A percentile compares a stretch with the other conserved stretches of the same genome.
These are phyloP conservation scores for Trametes punicea DNA, from an alignment of 768 basidiomycete genomes.

Conservation along the genomic window DNA sequence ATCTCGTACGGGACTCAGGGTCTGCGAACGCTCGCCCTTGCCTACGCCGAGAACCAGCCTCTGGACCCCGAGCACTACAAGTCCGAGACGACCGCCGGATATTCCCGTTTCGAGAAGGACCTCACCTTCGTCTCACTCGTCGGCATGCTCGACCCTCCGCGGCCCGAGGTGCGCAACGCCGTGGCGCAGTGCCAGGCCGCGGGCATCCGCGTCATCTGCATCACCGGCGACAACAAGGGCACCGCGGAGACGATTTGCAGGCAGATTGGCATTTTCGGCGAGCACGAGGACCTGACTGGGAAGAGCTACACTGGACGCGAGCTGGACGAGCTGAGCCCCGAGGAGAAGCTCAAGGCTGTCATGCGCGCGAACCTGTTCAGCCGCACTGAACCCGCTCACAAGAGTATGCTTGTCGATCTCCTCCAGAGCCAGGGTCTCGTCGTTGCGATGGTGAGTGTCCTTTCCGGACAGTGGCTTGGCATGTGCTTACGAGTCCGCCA, in stretches of 20 bases:
- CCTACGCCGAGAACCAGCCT: conserved; percentile 77
- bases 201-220: conserved; percentile 94
- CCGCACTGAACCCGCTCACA: conserved; percentile 93
- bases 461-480: conserved; percentile 8
- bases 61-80: conserved; percentile 79
- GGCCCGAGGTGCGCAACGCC: conserved; percentile 85
- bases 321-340: conserved; percentile 73
- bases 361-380: conserved; percentile 87
- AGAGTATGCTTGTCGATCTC: conserved; percentile 91
- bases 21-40: conserved; percentile 88
- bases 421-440: conserved; percentile 89
- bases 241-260: conserved; percentile 97
- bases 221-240: conserved; percentile 97
- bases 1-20: conserved; percentile 75
- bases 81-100: conserved; percentile 75
- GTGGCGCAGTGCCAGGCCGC: conserved; percentile 89
- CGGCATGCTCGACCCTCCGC: conserved; percentile 97
- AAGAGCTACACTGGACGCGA: conserved; percentile 96
- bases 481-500: conserved; percentile 30
- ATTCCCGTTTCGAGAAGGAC: conserved; percentile 85
- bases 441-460: conserved; percentile 79
- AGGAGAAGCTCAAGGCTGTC: conserved; percentile 84
- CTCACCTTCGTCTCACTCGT: conserved; percentile 94
- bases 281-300: conserved; percentile 84
- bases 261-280: conserved; percentile 90